Conservation (phyloP, 345 rosid genomes). For the Alliaria petiolata region DNA sequence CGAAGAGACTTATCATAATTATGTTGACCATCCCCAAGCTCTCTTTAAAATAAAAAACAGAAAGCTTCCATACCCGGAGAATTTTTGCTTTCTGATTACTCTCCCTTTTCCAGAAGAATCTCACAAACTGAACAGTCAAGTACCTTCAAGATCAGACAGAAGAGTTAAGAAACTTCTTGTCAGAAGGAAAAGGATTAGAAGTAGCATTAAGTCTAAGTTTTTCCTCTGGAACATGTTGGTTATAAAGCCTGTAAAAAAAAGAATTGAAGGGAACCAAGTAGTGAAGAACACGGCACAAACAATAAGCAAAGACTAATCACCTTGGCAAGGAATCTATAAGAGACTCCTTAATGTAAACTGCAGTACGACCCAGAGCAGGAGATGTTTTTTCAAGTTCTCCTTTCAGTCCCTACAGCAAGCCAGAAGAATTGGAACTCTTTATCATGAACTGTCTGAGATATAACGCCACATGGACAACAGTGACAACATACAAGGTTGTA, state of each 20-base stretch:
- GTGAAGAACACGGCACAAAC: not conserved
- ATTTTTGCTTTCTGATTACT: conserved; percentile 98
- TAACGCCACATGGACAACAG: conserved; percentile 20
- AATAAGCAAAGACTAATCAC: conserved; percentile 33
- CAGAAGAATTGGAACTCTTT: not conserved
- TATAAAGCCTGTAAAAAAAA: not conserved
- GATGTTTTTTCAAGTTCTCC: conserved; percentile 95
- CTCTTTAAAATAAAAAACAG: not conserved
- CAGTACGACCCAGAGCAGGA: conserved; percentile 81
- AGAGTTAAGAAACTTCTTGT: not conserved
- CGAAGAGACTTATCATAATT: not conserved
- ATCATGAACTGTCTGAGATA: not conserved
- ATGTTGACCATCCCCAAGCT: not conserved
- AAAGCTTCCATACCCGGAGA: conserved; percentile 57
- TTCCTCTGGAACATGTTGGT: not conserved
- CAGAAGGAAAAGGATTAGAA: not conserved
- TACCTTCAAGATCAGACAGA: conserved; percentile 51
- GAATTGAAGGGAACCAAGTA: not conserved
- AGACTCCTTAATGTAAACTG: conserved; percentile 78
- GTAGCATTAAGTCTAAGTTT: not conserved
- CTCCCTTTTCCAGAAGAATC: conserved; percentile 99
- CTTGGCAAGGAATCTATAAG: conserved; percentile 77
- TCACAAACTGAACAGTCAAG: conserved; percentile 93
- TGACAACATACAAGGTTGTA: not conserved
- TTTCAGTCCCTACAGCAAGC: conserved; percentile 63